Evolutionary conservation across 768 basidiomycete genomes (phyloP), one percentile per base, ranked within the genome.

Genomic region (Suillus alpinus): DNA sequence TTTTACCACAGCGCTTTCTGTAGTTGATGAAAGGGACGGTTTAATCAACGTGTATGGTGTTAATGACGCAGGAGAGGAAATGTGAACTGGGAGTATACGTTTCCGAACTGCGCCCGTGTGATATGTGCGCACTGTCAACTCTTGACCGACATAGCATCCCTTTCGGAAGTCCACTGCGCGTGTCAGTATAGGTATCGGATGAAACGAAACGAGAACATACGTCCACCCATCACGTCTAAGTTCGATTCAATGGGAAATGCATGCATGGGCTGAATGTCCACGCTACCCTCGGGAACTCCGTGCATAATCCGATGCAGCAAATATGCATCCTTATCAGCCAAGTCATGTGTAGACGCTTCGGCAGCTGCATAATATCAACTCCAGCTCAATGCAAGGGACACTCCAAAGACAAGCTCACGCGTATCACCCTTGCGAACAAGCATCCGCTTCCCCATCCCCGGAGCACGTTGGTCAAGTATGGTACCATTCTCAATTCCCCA

Each of bases 141-240:
- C 97, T 79, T 99, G 97, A 9, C 97, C 97, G 6, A 98, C 89
- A 69, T 98, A 98, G 71, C 97, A 99, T 3, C 97, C 97, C 77
- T 99, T 99, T 59, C 92, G 81, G 73, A 97, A 98, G 75, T 98
- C 94, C 71, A 98, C 95, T 89, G 80, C 31, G 14, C 13, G 39
- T 3, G 49, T 64, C 46, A 67, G 41, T 36, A 57, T 50, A 46
- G 1, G 18, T 34, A 18, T 20, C 47, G 18, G 31, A 43, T 13
- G 3, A 41, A 43, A 57, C n/a, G 31, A 58, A 50, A 56, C 56
- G 26, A 52, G 37, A 31, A 80, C 90, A 75, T 68, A 97, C 95
- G 77, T 68, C 86, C 96, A 55, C 95, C 94, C 91, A 98, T 98
- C 44, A 91, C 77, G 71, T 99, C 97, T 66, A 98, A 76, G 73